Percentiles rank a stretch among this genome's conserved stretches.
These are phyloP conservation scores for Picea sitchensis DNA, from an alignment of 75 land plant species.

Conservation along the genomic window DNA sequence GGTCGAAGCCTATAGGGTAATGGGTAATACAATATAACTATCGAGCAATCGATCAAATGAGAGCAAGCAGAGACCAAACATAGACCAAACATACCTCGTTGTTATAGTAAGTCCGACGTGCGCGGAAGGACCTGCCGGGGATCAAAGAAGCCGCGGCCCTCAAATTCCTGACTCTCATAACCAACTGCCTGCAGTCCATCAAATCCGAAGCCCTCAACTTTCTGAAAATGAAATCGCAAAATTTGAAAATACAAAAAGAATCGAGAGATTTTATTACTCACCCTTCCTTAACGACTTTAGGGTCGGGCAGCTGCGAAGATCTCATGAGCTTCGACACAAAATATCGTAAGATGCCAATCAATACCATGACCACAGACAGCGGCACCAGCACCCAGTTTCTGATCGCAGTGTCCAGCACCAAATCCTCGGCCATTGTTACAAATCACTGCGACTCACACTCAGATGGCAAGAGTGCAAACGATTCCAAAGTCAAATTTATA, in stretches of 20 bases:
- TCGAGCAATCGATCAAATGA: background rate
- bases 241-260: background rate
- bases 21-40: background rate
- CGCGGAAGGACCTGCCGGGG: slow-evolving; percentile 70
- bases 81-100: slow-evolving; percentile 56
- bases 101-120: slow-evolving; percentile 64
- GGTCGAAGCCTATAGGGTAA: background rate
- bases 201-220: background rate
- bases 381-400: slow-evolving; percentile 98
- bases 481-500: too few relatives aligned
- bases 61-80: background rate
- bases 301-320: slow-evolving; percentile 68
- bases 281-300: slow-evolving; percentile 85
- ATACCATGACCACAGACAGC: slow-evolving; percentile 96
- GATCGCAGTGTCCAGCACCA: slow-evolving; percentile 94
- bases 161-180: slow-evolving; percentile 79
- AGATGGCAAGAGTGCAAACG: too few relatives aligned
- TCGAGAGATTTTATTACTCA: slow-evolving; percentile 12
- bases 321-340: slow-evolving; percentile 94
- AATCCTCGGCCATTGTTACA: slow-evolving; percentile 80
- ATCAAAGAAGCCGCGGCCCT: slow-evolving; percentile 72
- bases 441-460: background rate
- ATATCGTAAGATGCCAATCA: slow-evolving; percentile 91
- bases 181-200: slow-evolving; percentile 50
- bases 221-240: slow-evolving; percentile 1